A percentile compares a stretch with the other conserved stretches of the same genome.
Conservation (phyloP, 441 rosid species). For the Raphanus hybrid region DNA sequence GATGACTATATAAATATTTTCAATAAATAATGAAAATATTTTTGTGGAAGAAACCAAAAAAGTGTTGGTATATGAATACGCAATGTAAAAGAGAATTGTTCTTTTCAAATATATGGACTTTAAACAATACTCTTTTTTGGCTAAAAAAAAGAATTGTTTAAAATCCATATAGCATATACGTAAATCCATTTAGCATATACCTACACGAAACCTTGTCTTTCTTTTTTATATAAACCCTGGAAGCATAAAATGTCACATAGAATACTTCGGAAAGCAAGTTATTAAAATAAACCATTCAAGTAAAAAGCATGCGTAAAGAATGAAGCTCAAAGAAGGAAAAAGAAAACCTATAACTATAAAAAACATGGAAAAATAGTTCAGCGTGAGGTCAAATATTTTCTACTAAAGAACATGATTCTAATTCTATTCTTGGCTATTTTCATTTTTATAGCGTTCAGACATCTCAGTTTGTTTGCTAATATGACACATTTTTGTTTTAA, state of each 20-base stretch:
- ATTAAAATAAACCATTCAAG: not conserved
- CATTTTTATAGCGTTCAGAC: not conserved
- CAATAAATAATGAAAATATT: not conserved
- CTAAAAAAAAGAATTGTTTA: not conserved
- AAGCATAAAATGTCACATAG: constrained; percentile 5
- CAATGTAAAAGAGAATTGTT: not conserved
- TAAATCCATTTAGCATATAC: not conserved
- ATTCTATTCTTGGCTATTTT: not conserved
- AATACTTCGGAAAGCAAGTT: not conserved
- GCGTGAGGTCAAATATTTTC: not conserved
- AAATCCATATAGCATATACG: not conserved
- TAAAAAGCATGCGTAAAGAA: constrained; percentile 1
- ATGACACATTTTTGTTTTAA: not conserved
- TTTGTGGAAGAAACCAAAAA: not conserved
- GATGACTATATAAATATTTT: not conserved
- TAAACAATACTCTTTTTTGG: not conserved
- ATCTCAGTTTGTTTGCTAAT: not conserved
- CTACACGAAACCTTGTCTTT: not conserved
- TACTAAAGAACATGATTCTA: not conserved
- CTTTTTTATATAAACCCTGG: not conserved
- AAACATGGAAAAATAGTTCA: not conserved
- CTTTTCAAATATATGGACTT: too few species aligned
- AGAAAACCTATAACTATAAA: not conserved
- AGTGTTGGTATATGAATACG: not conserved
- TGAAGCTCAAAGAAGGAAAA: constrained; percentile 2